These are phyloP conservation scores for Nannochloropsis salina DNA, from an alignment of 108 stramenopile species.

Conservation along the genomic window DNA sequence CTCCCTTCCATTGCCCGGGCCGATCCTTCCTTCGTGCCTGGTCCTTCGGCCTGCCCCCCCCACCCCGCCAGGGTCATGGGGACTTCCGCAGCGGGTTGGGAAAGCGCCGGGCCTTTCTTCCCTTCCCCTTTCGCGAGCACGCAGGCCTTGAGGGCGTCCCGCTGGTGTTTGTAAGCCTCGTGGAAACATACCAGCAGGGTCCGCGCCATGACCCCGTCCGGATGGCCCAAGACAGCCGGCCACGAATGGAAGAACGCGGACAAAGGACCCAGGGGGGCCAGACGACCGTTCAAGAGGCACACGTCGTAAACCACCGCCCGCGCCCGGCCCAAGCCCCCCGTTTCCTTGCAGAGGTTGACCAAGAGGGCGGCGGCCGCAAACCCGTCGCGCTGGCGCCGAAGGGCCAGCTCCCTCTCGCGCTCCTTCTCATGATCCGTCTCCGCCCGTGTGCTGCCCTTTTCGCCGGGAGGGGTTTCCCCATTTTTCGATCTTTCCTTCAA, in stretches of 20 bases:
- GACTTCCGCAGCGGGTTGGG: not conserved
- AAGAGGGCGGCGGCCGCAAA: not conserved
- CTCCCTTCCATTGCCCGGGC: not conserved
- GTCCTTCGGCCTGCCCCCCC: not conserved
- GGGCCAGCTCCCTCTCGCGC: not conserved
- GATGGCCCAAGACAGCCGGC: not conserved
- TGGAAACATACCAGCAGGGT: not conserved
- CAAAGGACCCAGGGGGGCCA: not conserved
- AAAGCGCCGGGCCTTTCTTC: not conserved
- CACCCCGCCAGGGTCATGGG: not conserved
- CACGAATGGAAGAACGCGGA: not conserved
- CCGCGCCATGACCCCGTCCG: not conserved
- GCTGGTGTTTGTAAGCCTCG: conserved; percentile 14
- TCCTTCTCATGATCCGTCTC: not conserved
- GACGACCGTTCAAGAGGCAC: not conserved
- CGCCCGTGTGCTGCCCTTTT: not conserved
- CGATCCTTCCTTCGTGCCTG: not conserved
- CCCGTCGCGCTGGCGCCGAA: not conserved
- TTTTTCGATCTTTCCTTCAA: not conserved
- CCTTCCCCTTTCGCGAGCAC: not conserved
- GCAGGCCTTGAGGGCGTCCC: not conserved
- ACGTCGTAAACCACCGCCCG: not conserved
- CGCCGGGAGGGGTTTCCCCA: not conserved
- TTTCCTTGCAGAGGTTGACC: not conserved
- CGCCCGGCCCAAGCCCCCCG: not conserved